Evolutionary conservation across 257 asterid species (phyloP).

Genomic region (Rubia yunnanensis): DNA sequence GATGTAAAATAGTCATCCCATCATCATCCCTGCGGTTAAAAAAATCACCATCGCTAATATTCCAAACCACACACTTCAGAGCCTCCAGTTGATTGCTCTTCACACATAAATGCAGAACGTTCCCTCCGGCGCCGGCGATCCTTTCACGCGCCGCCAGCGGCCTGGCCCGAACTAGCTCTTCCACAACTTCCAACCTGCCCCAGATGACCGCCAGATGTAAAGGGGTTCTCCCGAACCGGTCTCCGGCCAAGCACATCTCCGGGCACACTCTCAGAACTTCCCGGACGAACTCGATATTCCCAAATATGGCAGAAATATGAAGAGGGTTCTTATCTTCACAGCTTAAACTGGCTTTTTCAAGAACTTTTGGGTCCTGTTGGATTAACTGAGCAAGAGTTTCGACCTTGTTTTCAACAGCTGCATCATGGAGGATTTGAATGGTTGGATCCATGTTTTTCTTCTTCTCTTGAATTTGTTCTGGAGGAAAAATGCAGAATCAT

Average conservation of each 20-base stretch:
- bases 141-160: slow-evolving; percentile 2
- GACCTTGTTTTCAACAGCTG: neutral
- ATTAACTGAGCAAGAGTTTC: neutral
- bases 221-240: neutral
- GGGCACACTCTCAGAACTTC: neutral
- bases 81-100: neutral
- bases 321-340: slow-evolving; percentile 3
- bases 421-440: neutral
- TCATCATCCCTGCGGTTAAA: neutral
- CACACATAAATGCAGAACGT: slow-evolving; percentile 24
- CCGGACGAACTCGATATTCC: neutral
- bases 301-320: neutral
- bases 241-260: neutral
- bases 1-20: slow-evolving; percentile 1
- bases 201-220: neutral
- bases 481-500: neutral
- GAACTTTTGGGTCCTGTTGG: neutral
- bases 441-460: neutral
- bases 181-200: neutral
- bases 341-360: neutral
- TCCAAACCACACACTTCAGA: neutral
- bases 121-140: slow-evolving; percentile 13
- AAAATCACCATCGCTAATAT: neutral
- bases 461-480: neutral
- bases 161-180: neutral